Percentiles rank a stretch among this genome's conserved stretches.
These are phyloP conservation scores for Wickerhamomyces canadensis DNA, from an alignment of 805 yeast genomes.

Conservation along the genomic window DNA sequence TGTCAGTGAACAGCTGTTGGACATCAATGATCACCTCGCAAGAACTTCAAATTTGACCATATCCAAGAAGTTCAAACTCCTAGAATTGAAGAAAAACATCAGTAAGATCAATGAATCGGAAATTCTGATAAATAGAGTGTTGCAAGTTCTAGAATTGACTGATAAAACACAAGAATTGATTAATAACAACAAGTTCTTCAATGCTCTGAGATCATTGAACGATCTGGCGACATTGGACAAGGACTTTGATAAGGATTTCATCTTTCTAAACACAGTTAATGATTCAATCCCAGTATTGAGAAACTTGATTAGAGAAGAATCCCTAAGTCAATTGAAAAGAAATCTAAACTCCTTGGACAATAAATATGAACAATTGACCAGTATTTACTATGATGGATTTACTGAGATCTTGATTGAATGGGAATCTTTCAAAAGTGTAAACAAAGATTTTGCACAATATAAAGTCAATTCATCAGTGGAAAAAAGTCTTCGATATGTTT, in stretches of 20 bases:
- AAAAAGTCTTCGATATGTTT: constrained; percentile 59
- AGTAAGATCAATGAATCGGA: constrained; percentile 68
- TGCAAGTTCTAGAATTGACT: constrained; percentile 79
- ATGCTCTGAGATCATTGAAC: constrained; percentile 79
- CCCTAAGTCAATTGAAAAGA: constrained; percentile 57
- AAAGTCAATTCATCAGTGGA: constrained; percentile 87
- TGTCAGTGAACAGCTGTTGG: constrained; percentile 48
- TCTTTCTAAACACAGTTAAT: constrained; percentile 68
- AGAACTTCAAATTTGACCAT: constrained; percentile 64
- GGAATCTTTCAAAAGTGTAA: constrained; percentile 41
- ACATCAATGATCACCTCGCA: constrained; percentile 52
- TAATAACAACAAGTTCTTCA: constrained; percentile 68
- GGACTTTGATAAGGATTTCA: constrained; percentile 63
- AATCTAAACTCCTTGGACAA: constrained; percentile 52
- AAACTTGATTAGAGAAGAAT: constrained; percentile 66
- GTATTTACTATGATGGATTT: constrained; percentile 47
- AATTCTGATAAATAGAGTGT: constrained; percentile 60
- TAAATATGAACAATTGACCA: constrained; percentile 47
- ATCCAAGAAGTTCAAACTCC: constrained; percentile 50
- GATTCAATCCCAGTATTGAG: constrained; percentile 74
- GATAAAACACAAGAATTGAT: constrained; percentile 82
- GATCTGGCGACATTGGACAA: constrained; percentile 67
- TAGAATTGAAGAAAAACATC: constrained; percentile 58
- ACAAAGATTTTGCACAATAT: constrained; percentile 43
- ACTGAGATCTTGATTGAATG: constrained; percentile 54